These are phyloP conservation scores for Mycena haematopus DNA, from an alignment of 768 basidiomycete genomes.

Conservation along the genomic window DNA sequence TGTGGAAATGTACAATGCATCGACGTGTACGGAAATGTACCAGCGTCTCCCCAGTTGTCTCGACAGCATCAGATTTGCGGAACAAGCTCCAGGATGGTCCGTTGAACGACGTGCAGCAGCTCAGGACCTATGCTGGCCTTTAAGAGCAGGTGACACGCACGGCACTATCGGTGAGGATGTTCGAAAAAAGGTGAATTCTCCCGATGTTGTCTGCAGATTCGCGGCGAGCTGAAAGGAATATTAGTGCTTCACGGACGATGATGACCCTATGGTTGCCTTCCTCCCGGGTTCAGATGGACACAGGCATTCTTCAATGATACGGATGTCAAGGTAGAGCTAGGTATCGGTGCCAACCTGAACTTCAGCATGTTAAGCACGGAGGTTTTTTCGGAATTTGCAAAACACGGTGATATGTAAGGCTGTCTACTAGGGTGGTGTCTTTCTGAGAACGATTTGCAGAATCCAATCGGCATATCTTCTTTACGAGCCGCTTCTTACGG, in stretches of 20 bases:
- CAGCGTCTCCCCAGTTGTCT: slow-evolving; percentile 36
- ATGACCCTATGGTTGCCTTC: slow-evolving; percentile 16
- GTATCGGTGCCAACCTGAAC: slow-evolving; percentile 25
- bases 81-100: slow-evolving; percentile 18
- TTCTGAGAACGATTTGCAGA: not conserved
- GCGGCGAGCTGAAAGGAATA: no score
- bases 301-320: slow-evolving; percentile 28
- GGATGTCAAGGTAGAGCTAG: slow-evolving; percentile 26
- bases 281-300: slow-evolving; percentile 30
- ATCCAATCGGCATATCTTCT: slow-evolving; percentile 31
- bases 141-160: slow-evolving; percentile 22
- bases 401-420: slow-evolving; percentile 8
- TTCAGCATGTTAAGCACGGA: slow-evolving; percentile 9
- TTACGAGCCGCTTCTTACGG: slow-evolving; percentile 34
- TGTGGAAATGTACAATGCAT: slow-evolving; percentile 38
- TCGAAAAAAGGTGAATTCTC: slow-evolving; percentile 27
- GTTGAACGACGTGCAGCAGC: slow-evolving; percentile 23
- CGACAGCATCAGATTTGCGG: slow-evolving; percentile 31
- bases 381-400: not conserved
- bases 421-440: not conserved
- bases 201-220: slow-evolving; percentile 6
- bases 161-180: slow-evolving; percentile 31
- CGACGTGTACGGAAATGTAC: slow-evolving; percentile 36
- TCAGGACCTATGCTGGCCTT: slow-evolving; percentile 12
- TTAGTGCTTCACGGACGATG: slow-evolving; percentile 7